Percentiles rank a stretch among this genome's conserved stretches.
phyloP scores from a whole-genome alignment of 495 filamentous ascomycete genomes.

The Neurospora sp. region DNA sequence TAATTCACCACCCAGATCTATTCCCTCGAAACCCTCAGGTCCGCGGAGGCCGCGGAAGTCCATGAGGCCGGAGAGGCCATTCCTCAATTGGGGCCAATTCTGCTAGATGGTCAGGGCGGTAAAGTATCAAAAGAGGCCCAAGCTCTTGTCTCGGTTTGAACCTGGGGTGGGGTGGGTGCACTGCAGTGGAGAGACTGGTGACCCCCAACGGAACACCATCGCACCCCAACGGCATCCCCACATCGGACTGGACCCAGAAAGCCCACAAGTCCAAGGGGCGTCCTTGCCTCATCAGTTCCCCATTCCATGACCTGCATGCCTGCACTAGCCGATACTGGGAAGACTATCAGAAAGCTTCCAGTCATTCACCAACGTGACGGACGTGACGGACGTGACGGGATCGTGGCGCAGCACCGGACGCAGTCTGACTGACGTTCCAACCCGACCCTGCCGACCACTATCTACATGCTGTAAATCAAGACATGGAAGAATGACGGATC shows the following conservation, averaged over 20 bases:
- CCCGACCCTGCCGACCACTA: no score
- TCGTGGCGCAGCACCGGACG: not conserved
- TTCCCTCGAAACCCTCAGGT: not conserved
- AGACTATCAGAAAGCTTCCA: not conserved
- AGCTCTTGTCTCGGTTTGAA: not conserved
- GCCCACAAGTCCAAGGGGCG: not conserved
- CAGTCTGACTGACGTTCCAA: not conserved
- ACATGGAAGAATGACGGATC: not conserved
- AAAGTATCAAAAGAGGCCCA: not conserved
- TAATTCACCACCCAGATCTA: not conserved
- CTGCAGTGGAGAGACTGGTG: not conserved
- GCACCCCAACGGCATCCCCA: not conserved
- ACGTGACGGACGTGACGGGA: not conserved
- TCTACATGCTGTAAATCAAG: not conserved
- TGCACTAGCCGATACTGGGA: not conserved
- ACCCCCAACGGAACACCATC: not conserved
- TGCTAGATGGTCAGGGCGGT: not conserved
- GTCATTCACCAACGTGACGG: not conserved
- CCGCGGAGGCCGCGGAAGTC: not conserved
- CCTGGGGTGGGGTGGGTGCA: not conserved
- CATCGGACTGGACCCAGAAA: not conserved
- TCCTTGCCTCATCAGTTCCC: not conserved
- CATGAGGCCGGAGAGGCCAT: not conserved
- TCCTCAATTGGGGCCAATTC: not conserved
- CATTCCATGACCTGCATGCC: no score